Conservation (phyloP, 495 filamentous ascomycete species). For the Cenococcum geophilum region DNA sequence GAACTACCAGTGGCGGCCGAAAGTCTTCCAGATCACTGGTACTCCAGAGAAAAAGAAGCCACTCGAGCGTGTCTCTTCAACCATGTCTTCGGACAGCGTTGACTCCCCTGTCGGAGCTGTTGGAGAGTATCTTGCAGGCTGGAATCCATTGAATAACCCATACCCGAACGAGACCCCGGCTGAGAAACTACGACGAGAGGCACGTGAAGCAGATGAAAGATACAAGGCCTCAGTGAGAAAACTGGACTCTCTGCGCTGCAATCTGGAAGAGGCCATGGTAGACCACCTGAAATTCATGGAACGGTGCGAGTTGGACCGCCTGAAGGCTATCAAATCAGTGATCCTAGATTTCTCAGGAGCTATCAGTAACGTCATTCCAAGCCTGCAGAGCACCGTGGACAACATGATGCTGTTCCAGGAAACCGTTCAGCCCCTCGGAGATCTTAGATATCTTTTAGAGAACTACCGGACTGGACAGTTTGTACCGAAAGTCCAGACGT, state of each 20-base stretch:
- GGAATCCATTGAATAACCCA: conserved; percentile 86
- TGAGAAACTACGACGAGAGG: conserved; percentile 82
- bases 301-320: conserved; percentile 89
- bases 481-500: conserved; percentile 81
- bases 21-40: conserved; percentile 79
- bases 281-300: conserved; percentile 93
- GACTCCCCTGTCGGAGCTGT: conserved; percentile 70
- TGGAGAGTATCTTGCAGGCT: conserved; percentile 78
- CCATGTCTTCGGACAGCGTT: conserved; percentile 42
- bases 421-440: conserved; percentile 86
- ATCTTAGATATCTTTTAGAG: conserved; percentile 92
- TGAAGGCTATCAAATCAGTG: conserved; percentile 97
- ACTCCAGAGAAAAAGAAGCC: conserved; percentile 79
- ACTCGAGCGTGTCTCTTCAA: conserved; percentile 63
- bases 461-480: conserved; percentile 95
- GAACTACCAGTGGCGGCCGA: conserved; percentile 95
- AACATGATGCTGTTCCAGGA: conserved; percentile 99
- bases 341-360: conserved; percentile 96
- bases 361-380: conserved; percentile 96
- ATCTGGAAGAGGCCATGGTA: conserved; percentile 89
- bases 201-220: conserved; percentile 81
- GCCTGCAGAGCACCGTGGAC: conserved; percentile 88
- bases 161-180: conserved; percentile 85
- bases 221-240: conserved; percentile 83
- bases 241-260: conserved; percentile 84